Evolutionary conservation across 2,329 filamentous ascomycete genomes (phyloP).

Genomic region (Ceratocystis diversiconidia): DNA sequence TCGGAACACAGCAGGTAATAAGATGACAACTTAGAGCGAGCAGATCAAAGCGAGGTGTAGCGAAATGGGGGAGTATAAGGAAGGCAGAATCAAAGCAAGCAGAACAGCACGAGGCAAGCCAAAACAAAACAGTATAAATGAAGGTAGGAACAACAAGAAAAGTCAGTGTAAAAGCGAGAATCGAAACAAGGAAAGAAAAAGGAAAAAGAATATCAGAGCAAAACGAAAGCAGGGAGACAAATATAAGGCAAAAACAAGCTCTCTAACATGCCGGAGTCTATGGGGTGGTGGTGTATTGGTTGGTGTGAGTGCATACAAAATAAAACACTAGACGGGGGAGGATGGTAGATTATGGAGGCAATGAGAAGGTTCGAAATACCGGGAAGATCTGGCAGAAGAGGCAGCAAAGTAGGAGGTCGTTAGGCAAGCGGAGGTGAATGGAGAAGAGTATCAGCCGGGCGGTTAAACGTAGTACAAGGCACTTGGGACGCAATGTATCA

Average conservation of each 20-base stretch:
- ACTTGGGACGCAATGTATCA: neutral
- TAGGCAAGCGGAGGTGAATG: too few relatives aligned
- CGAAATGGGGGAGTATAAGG: slow-evolving; percentile 5
- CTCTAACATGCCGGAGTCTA: slow-evolving; percentile 4
- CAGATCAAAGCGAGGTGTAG: neutral
- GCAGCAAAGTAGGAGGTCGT: too few relatives aligned
- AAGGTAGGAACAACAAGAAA: neutral
- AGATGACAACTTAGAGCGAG: slow-evolving; percentile 9
- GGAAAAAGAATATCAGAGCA: neutral
- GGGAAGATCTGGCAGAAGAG: neutral
- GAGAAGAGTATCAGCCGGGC: too few relatives aligned
- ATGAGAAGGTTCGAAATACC: neutral
- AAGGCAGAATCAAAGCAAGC: neutral
- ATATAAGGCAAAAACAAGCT: slow-evolving; percentile 6
- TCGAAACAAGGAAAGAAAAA: neutral
- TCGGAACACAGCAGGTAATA: slow-evolving; percentile 4
- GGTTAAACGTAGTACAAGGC: neutral
- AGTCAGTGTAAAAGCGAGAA: neutral
- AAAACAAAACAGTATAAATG: neutral
- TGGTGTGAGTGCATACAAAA: neutral
- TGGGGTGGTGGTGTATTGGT: neutral
- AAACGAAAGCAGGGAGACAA: neutral
- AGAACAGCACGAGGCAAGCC: neutral
- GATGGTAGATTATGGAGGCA: neutral
- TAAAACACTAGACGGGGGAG: neutral